These are phyloP conservation scores for Zalaria obscura DNA, from an alignment of 2,329 filamentous ascomycete species.

Conservation along the genomic window DNA sequence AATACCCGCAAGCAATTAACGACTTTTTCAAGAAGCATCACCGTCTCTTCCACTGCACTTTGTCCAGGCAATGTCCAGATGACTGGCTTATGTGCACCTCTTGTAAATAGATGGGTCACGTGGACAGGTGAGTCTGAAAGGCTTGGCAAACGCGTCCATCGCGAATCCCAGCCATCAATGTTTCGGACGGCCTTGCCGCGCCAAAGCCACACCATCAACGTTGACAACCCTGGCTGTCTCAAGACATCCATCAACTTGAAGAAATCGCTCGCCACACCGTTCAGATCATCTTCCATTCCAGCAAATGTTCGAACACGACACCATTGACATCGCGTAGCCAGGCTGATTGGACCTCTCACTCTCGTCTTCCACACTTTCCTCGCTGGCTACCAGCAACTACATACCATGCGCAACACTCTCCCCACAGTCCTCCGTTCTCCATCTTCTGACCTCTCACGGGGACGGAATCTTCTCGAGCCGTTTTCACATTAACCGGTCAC, in stretches of 20 bases:
- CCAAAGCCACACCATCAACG: background rate
- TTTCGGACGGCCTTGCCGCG: no score
- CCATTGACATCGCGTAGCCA: constrained; percentile 1
- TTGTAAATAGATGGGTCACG: no score
- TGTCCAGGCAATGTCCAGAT: no score
- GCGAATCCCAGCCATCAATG: no score
- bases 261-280: background rate
- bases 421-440: constrained; percentile 63
- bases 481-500: constrained; percentile 17
- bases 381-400: constrained; percentile 4
- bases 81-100: no score
- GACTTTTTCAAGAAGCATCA: no score
- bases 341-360: constrained; percentile 1
- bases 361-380: constrained; percentile 1
- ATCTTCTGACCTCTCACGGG: constrained; percentile 51
- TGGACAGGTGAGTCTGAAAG: no score
- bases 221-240: background rate
- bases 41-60: no score
- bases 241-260: background rate
- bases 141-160: no score
- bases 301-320: constrained; percentile 1
- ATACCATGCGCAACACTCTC: constrained; percentile 54
- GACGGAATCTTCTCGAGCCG: constrained; percentile 24
- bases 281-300: background rate
- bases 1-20: no score